Conservation (phyloP, 108 stramenopile species). For the Nannochloropsis salina region DNA sequence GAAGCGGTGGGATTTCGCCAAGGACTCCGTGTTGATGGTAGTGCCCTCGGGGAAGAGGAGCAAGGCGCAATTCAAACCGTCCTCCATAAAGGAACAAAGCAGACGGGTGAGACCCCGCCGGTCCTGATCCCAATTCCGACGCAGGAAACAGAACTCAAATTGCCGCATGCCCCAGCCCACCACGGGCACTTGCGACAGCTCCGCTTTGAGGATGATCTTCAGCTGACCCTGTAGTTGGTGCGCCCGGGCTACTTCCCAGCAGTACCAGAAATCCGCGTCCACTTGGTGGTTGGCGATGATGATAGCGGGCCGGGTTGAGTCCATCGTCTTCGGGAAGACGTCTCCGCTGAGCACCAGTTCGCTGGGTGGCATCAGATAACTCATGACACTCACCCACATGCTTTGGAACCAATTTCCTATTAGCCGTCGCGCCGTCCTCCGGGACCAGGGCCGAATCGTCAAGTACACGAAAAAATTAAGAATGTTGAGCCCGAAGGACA, state of each 20-base stretch:
- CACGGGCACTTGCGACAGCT: conserved; percentile 41
- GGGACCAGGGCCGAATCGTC: not conserved
- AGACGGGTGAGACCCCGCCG: conserved; percentile 31
- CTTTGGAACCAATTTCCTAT: conserved; percentile 22
- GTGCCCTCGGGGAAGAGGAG: conserved; percentile 53
- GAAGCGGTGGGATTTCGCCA: conserved; percentile 46
- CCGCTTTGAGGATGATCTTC: conserved; percentile 50
- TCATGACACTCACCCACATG: conserved; percentile 32
- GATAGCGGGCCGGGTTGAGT: conserved; percentile 34
- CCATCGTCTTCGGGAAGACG: not conserved
- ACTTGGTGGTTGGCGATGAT: conserved; percentile 52
- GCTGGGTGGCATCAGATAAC: conserved; percentile 28
- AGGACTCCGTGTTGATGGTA: conserved; percentile 44
- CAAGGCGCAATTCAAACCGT: conserved; percentile 44
- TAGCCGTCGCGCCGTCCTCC: not conserved
- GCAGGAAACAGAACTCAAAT: conserved; percentile 51
- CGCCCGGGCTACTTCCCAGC: conserved; percentile 37
- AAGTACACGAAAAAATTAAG: not conserved
- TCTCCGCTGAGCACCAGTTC: conserved; percentile 43
- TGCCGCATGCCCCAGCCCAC: conserved; percentile 42
- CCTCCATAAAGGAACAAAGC: conserved; percentile 41
- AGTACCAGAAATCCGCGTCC: conserved; percentile 43
- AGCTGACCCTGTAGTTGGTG: conserved; percentile 31
- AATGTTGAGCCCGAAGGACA: not conserved
- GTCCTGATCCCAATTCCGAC: conserved; percentile 50